Evolutionary conservation across 2,329 filamentous ascomycete genomes (phyloP).

Genomic region (Fusarium circinatum): DNA sequence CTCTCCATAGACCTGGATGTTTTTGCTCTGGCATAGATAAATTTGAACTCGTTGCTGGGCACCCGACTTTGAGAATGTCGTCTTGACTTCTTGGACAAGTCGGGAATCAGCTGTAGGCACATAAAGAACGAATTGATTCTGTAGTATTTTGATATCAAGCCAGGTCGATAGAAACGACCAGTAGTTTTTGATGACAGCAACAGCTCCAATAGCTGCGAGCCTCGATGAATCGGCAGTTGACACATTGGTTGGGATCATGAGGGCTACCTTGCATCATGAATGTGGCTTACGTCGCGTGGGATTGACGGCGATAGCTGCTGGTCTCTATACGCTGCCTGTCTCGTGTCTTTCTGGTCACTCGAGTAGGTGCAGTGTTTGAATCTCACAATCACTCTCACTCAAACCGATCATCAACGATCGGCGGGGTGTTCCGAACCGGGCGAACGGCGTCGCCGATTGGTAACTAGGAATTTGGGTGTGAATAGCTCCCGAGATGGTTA

Average conservation of each 20-base stretch:
- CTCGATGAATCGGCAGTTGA: constrained; percentile 25
- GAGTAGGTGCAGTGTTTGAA: not conserved
- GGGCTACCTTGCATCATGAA: constrained; percentile 12
- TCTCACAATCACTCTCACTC: not conserved
- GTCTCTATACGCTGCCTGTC: not conserved
- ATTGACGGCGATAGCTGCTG: constrained; percentile 14
- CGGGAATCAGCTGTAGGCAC: constrained; percentile 71
- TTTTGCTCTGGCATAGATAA: constrained; percentile 67
- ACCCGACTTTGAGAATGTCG: constrained; percentile 64
- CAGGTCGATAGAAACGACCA: not conserved
- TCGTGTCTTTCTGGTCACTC: not conserved
- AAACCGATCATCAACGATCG: constrained; percentile 33
- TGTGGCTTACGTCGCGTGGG: constrained; percentile 28
- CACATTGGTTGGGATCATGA: constrained; percentile 14
- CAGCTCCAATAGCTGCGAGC: not conserved
- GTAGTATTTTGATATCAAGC: not conserved
- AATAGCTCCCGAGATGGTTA: constrained; percentile 9
- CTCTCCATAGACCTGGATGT: constrained; percentile 60
- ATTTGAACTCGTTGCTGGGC: constrained; percentile 64
- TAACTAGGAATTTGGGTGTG: constrained; percentile 12
- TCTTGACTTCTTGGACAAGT: constrained; percentile 63
- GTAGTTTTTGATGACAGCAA: constrained; percentile 1
- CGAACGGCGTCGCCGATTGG: constrained; percentile 40
- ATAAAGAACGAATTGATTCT: constrained; percentile 42
- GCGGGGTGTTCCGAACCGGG: constrained; percentile 33